These are phyloP conservation scores for Macrophomina tecta DNA, from an alignment of 2,329 filamentous ascomycete genomes.

Conservation along the genomic window DNA sequence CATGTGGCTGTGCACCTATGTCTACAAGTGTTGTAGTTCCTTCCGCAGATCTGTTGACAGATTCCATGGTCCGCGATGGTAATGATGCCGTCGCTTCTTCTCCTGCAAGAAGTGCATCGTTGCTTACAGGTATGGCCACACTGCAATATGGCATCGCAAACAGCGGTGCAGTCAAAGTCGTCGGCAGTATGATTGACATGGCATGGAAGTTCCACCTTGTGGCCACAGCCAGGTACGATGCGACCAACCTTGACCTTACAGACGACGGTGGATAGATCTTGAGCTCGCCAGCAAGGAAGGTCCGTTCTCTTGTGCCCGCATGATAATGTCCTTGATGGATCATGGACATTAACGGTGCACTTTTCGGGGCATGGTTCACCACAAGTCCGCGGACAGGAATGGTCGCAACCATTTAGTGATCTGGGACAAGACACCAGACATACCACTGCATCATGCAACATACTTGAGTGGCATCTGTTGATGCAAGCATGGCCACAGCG, in stretches of 20 bases:
- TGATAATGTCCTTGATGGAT: slow-evolving; percentile 34
- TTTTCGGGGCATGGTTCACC: slow-evolving; percentile 36
- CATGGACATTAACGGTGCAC: slow-evolving; percentile 33
- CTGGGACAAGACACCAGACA: slow-evolving; percentile 39
- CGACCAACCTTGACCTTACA: slow-evolving; percentile 58
- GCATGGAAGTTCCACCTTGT: slow-evolving; percentile 60
- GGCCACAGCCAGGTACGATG: slow-evolving; percentile 61
- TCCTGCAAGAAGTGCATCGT: background rate
- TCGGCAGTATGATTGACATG: slow-evolving; percentile 49
- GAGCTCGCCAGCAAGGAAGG: slow-evolving; percentile 38
- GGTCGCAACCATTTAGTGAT: slow-evolving; percentile 35
- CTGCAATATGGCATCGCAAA: slow-evolving; percentile 50
- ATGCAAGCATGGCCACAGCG: slow-evolving; percentile 40
- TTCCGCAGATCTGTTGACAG: slow-evolving; percentile 58
- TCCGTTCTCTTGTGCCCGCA: slow-evolving; percentile 37
- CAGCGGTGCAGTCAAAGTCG: slow-evolving; percentile 54
- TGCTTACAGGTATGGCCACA: slow-evolving; percentile 12
- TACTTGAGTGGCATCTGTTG: slow-evolving; percentile 39
- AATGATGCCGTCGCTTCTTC: slow-evolving; percentile 40
- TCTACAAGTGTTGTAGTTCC: slow-evolving; percentile 60
- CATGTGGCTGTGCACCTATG: slow-evolving; percentile 62
- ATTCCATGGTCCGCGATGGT: slow-evolving; percentile 47
- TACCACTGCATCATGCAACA: slow-evolving; percentile 37
- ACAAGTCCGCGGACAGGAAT: slow-evolving; percentile 38
- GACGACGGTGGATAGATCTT: slow-evolving; percentile 52